Percentiles rank a stretch among this genome's conserved stretches.
phyloP scores from a whole-genome alignment of 345 rosid species.

The Fremontodendron californicum region DNA sequence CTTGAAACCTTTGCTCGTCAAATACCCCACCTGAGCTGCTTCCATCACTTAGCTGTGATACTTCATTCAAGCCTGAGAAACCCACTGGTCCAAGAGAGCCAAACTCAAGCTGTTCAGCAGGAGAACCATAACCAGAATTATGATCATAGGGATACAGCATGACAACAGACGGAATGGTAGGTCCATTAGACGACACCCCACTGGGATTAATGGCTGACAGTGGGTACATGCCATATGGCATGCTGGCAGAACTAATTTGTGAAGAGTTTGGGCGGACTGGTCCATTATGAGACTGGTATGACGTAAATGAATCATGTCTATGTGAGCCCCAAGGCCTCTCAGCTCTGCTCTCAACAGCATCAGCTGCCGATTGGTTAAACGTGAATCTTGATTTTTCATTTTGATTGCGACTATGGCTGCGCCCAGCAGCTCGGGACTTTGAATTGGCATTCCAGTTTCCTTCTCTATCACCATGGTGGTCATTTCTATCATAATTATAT shows the following conservation, averaged over 20 bases:
- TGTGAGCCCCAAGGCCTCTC: slow-evolving; percentile 70
- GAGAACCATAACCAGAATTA: slow-evolving; percentile 45
- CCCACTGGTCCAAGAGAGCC: slow-evolving; percentile 59
- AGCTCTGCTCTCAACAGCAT: slow-evolving; percentile 42
- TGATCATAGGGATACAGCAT: slow-evolving; percentile 79
- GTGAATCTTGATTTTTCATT: slow-evolving; percentile 54
- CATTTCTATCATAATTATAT: slow-evolving; percentile 67
- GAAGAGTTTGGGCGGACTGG: slow-evolving; percentile 47
- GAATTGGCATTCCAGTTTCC: slow-evolving; percentile 65
- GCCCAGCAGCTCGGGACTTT: slow-evolving; percentile 62
- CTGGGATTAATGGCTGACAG: slow-evolving; percentile 52
- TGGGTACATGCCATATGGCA: slow-evolving; percentile 69
- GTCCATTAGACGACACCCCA: slow-evolving; percentile 61
- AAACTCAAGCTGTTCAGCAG: slow-evolving; percentile 74
- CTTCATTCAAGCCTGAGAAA: slow-evolving; percentile 41
- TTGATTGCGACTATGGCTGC: slow-evolving; percentile 57
- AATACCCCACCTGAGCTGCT: slow-evolving; percentile 35
- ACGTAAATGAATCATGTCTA: slow-evolving; percentile 48
- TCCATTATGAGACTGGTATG: slow-evolving; percentile 65
- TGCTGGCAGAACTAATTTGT: slow-evolving; percentile 49
- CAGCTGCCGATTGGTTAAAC: slow-evolving; percentile 36
- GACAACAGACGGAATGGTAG: slow-evolving; percentile 58
- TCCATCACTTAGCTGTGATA: slow-evolving; percentile 45
- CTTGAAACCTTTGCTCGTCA: slow-evolving; percentile 63
- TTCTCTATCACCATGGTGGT: slow-evolving; percentile 71